Evolutionary conservation across 495 filamentous ascomycete species (phyloP).

Genomic region (Corynascus novoguineensis): DNA sequence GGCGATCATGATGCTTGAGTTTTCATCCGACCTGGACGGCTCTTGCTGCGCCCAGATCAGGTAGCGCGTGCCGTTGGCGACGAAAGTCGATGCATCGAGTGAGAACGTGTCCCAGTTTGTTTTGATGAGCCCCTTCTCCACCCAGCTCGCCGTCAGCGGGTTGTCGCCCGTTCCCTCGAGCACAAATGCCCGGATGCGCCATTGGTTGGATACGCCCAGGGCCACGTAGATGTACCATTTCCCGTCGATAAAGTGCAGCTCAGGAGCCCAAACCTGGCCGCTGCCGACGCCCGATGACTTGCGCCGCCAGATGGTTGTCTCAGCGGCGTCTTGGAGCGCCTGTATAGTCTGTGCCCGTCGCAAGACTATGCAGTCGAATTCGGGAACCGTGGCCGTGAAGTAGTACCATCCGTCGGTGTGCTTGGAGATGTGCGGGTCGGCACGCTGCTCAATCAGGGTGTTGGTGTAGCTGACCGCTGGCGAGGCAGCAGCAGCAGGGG

Average conservation of each 20-base stretch:
- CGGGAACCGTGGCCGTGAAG: conserved; percentile 38
- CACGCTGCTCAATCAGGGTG: conserved; percentile 24
- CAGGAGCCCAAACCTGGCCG: conserved; percentile 54
- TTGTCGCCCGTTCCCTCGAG: conserved; percentile 25
- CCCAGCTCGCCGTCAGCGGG: conserved; percentile 22
- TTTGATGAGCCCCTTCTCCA: conserved; percentile 24
- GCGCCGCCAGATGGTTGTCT: conserved; percentile 28
- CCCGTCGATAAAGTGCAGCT: conserved; percentile 45
- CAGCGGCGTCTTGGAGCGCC: conserved; percentile 41
- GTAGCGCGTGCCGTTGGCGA: conserved; percentile 25
- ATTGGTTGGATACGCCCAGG: conserved; percentile 24
- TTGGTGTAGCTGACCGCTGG: conserved; percentile 24
- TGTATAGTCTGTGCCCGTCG: conserved; percentile 45
- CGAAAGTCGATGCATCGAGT: conserved; percentile 24
- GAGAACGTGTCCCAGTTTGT: conserved; percentile 31
- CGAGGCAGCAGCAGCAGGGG: conserved; percentile 4
- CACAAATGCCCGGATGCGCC: conserved; percentile 29
- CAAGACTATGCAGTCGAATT: conserved; percentile 47
- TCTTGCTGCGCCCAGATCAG: conserved; percentile 31
- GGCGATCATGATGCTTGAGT: conserved; percentile 21
- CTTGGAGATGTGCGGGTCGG: conserved; percentile 34
- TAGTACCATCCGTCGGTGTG: conserved; percentile 51
- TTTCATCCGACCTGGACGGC: conserved; percentile 19
- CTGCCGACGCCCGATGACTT: conserved; percentile 42
- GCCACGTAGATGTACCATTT: conserved; percentile 47